Evolutionary conservation across 2,329 filamentous ascomycete genomes (phyloP).

Genomic region (Metarhizium anisopliae): DNA sequence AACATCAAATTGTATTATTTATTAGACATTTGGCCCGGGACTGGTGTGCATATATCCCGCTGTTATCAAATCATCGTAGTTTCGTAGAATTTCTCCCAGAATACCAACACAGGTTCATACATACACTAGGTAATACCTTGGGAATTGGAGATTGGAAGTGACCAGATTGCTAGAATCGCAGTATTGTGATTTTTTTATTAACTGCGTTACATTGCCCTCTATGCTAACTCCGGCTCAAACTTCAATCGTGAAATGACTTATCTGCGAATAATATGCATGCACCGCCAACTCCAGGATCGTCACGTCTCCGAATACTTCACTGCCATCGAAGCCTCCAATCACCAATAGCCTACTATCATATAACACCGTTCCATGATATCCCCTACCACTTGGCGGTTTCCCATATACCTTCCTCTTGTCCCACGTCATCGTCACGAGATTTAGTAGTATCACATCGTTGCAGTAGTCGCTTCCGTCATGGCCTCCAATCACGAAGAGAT

Average conservation of each 20-base stretch:
- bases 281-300: slow-evolving; percentile 60
- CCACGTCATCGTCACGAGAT: slow-evolving; percentile 68
- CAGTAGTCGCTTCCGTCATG: slow-evolving; percentile 63
- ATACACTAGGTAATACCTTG: no score
- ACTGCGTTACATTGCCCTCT: not conserved
- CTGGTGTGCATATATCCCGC: not conserved
- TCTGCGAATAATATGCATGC: slow-evolving; percentile 65
- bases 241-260: slow-evolving; percentile 63
- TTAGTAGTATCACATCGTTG: slow-evolving; percentile 59
- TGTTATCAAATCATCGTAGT: no score
- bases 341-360: slow-evolving; percentile 56
- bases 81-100: no score
- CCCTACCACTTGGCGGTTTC: slow-evolving; percentile 50
- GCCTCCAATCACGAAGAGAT: slow-evolving; percentile 61
- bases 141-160: no score
- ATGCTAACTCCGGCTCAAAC: slow-evolving; percentile 30
- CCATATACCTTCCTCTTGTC: slow-evolving; percentile 58
- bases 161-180: not conserved
- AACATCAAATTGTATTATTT: not conserved
- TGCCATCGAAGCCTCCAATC: slow-evolving; percentile 60
- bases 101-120: no score
- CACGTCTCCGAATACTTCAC: slow-evolving; percentile 59
- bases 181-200: not conserved
- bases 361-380: slow-evolving; percentile 58
- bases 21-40: not conserved